These are phyloP conservation scores for Alternaria solani DNA, from an alignment of 2,329 filamentous ascomycete species.

Conservation along the genomic window DNA sequence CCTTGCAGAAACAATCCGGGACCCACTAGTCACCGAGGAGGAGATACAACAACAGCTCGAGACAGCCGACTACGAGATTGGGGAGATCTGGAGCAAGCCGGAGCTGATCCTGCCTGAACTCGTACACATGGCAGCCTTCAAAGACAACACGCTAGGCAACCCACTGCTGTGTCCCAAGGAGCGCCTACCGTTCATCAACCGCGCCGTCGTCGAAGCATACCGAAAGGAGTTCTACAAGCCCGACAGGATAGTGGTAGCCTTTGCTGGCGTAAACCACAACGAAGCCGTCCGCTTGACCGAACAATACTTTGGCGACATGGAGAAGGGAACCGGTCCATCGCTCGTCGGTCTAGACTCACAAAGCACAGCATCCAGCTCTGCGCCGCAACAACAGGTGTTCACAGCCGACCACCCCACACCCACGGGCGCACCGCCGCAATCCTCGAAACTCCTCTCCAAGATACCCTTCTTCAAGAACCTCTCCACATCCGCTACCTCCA, in stretches of 20 bases:
- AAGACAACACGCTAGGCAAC: slow-evolving; percentile 94
- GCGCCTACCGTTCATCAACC: slow-evolving; percentile 76
- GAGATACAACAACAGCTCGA: slow-evolving; percentile 88
- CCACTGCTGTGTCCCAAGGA: slow-evolving; percentile 91
- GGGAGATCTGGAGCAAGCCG: slow-evolving; percentile 96
- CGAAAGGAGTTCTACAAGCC: slow-evolving; percentile 84
- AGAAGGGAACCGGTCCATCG: slow-evolving; percentile 59
- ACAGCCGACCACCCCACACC: slow-evolving; percentile 47
- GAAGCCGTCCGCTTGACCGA: slow-evolving; percentile 82
- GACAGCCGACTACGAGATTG: slow-evolving; percentile 94
- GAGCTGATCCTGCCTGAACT: slow-evolving; percentile 95
- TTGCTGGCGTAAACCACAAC: slow-evolving; percentile 86
- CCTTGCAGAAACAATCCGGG: slow-evolving; percentile 91
- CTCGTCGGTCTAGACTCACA: slow-evolving; percentile 43
- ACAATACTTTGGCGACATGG: slow-evolving; percentile 92
- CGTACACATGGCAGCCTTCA: slow-evolving; percentile 93
- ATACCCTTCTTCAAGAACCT: slow-evolving; percentile 91
- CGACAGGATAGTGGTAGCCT: slow-evolving; percentile 91
- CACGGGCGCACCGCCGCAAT: slow-evolving; percentile 56
- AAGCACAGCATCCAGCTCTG: slow-evolving; percentile 22
- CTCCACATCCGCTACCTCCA: slow-evolving; percentile 73
- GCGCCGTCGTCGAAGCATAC: slow-evolving; percentile 77
- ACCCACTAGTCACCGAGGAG: slow-evolving; percentile 82
- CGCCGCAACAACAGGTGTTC: slow-evolving; percentile 57
- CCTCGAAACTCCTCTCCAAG: slow-evolving; percentile 77